Evolutionary conservation across 805 yeast genomes (phyloP).

Genomic region (Cyberlindnera euphorbiiphila): DNA sequence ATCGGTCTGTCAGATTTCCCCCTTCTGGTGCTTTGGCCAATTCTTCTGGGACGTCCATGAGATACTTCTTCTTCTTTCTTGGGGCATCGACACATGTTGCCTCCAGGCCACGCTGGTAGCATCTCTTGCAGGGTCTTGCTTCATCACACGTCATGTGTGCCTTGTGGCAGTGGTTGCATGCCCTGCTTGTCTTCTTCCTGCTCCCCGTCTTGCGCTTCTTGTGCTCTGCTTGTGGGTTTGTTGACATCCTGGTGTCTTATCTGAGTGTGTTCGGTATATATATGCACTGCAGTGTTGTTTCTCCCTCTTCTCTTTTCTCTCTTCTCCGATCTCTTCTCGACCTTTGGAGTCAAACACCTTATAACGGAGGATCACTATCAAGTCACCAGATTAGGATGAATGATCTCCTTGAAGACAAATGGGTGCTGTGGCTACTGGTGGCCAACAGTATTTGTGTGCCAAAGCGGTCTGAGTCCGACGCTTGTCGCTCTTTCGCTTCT

Average conservation of each 20-base stretch:
- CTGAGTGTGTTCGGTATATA: too few species aligned
- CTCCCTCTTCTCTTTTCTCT: too few species aligned
- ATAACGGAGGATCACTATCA: too few species aligned
- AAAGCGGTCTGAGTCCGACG: too few species aligned
- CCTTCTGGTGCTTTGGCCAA: not conserved
- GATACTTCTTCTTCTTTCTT: constrained; percentile 77
- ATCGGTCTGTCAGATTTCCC: not conserved
- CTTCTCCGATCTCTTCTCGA: too few species aligned
- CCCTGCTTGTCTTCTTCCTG: constrained; percentile 72
- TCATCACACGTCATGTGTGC: constrained; percentile 92
- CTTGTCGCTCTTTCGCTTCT: too few species aligned
- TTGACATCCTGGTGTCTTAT: not conserved
- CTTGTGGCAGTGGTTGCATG: constrained; percentile 87
- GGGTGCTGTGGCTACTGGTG: too few species aligned
- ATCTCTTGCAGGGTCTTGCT: constrained; percentile 75
- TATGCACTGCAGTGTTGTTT: too few species aligned
- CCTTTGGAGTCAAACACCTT: too few species aligned
- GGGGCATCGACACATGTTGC: constrained; percentile 85
- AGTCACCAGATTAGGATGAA: too few species aligned
- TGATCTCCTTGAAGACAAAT: too few species aligned
- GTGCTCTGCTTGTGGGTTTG: not conserved
- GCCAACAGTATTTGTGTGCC: too few species aligned
- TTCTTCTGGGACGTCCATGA: constrained; percentile 49
- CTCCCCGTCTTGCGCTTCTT: constrained; percentile 25
- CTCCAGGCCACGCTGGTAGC: constrained; percentile 64